Conservation (phyloP, 2,329 filamentous ascomycete genomes). For the Aspergillus versicolor region DNA sequence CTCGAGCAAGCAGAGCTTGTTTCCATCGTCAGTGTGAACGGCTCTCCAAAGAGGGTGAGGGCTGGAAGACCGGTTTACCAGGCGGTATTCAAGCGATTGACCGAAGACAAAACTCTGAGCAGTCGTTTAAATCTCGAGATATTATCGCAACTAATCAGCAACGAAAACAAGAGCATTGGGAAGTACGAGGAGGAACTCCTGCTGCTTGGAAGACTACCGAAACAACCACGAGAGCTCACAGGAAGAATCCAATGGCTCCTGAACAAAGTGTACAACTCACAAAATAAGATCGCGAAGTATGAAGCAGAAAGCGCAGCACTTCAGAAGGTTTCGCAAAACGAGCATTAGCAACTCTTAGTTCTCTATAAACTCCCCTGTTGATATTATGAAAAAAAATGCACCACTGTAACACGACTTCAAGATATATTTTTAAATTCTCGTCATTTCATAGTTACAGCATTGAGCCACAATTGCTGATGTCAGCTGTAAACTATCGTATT, state of each 20-base stretch:
- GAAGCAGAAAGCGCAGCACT: constrained; percentile 70
- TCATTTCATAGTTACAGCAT: background rate
- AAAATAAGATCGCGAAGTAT: constrained; percentile 70
- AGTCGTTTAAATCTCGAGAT: constrained; percentile 72
- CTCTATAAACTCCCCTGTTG: background rate
- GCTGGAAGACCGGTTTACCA: constrained; percentile 85
- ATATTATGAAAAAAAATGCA: background rate
- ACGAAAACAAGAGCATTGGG: constrained; percentile 71
- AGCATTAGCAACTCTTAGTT: constrained; percentile 40
- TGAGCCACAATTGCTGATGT: background rate
- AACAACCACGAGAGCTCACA: constrained; percentile 66
- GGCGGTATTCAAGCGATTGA: constrained; percentile 73
- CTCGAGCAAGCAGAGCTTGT: constrained; percentile 87
- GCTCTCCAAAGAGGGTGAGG: constrained; percentile 73
- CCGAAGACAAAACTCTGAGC: constrained; percentile 68
- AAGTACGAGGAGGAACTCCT: constrained; percentile 77
- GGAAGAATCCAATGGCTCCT: constrained; percentile 71
- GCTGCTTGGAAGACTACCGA: constrained; percentile 68
- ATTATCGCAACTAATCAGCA: constrained; percentile 66
- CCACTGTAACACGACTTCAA: background rate
- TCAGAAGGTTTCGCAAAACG: constrained; percentile 67
- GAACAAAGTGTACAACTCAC: constrained; percentile 69
- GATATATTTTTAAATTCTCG: background rate
- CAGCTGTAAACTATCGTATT: constrained; percentile 1
- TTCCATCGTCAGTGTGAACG: constrained; percentile 68